These are phyloP conservation scores for Pontederia crassipes DNA, from an alignment of 176 grass and related monocot genomes.

Conservation along the genomic window DNA sequence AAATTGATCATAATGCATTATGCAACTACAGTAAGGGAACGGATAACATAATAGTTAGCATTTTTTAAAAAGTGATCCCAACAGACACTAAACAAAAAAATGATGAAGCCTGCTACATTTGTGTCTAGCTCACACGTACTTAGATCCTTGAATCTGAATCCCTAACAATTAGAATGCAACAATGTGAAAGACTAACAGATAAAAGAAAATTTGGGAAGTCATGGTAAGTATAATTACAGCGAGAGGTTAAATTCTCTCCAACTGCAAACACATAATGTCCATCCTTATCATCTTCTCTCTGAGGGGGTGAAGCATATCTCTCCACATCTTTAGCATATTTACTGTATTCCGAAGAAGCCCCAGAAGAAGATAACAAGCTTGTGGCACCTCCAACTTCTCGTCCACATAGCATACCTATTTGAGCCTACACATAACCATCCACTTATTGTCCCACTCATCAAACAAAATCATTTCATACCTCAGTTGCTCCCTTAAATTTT, in stretches of 20 bases:
- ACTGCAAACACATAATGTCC: slow-evolving; percentile 23
- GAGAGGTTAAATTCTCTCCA: slow-evolving; percentile 25
- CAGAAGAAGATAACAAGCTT: slow-evolving; percentile 5
- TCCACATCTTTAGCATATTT: not conserved
- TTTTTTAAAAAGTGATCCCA: too few relatives aligned
- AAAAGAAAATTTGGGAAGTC: not conserved
- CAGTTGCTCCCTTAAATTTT: too few relatives aligned
- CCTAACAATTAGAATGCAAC: not conserved
- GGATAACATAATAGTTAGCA: too few relatives aligned
- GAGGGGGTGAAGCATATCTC: slow-evolving; percentile 13
- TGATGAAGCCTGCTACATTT: too few relatives aligned
- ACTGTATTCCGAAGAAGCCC: not conserved
- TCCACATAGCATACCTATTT: slow-evolving; percentile 21
- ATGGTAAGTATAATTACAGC: slow-evolving; percentile 15
- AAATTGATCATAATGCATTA: too few relatives aligned
- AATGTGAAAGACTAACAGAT: not conserved
- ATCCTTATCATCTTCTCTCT: slow-evolving; percentile 21
- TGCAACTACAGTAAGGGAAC: too few relatives aligned
- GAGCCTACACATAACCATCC: slow-evolving; percentile 21
- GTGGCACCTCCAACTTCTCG: slow-evolving; percentile 18
- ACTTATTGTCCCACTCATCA: slow-evolving; percentile 1
- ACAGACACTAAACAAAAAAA: too few relatives aligned
- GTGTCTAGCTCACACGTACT: too few relatives aligned
- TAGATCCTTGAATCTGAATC: not conserved
- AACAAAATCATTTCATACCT: too few relatives aligned